phyloP scores from a whole-genome alignment of 495 filamentous ascomycete genomes.

The Podospora fimiseda region DNA sequence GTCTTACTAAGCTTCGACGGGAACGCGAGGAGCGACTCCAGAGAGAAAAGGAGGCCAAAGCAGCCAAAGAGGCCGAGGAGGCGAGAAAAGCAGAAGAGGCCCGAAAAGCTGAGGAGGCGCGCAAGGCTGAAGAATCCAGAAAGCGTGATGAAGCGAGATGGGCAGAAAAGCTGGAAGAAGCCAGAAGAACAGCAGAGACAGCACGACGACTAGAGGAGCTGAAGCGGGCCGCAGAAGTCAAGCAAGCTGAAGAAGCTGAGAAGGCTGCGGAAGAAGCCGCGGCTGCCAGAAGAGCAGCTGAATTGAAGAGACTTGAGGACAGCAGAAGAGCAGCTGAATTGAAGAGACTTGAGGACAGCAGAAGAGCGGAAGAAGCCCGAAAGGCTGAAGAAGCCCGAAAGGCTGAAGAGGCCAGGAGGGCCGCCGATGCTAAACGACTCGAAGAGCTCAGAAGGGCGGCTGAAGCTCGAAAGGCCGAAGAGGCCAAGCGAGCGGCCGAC shows the following conservation, averaged over 20 bases:
- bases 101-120: constrained; percentile 28
- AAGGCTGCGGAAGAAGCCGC: neutral
- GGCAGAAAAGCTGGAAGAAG: neutral
- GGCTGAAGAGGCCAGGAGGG: neutral
- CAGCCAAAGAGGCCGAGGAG: neutral
- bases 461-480: neutral
- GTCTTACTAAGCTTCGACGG: constrained; percentile 14
- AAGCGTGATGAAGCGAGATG: neutral
- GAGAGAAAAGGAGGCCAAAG: constrained; percentile 4
- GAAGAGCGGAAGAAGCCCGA: neutral
- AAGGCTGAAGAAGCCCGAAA: neutral
- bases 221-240: neutral
- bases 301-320: neutral
- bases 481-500: neutral
- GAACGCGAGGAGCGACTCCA: constrained; percentile 15
- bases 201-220: neutral
- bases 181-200: neutral
- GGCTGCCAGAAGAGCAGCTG: neutral
- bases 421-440: neutral
- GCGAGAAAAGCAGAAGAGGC: constrained; percentile 2
- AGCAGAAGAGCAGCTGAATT: neutral
- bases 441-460: neutral
- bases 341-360: neutral
- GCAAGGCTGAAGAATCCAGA: neutral
- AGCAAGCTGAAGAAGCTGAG: neutral